Evolutionary conservation across 495 filamentous ascomycete species (phyloP).

Genomic region (Polyplosphaeria fusca): DNA sequence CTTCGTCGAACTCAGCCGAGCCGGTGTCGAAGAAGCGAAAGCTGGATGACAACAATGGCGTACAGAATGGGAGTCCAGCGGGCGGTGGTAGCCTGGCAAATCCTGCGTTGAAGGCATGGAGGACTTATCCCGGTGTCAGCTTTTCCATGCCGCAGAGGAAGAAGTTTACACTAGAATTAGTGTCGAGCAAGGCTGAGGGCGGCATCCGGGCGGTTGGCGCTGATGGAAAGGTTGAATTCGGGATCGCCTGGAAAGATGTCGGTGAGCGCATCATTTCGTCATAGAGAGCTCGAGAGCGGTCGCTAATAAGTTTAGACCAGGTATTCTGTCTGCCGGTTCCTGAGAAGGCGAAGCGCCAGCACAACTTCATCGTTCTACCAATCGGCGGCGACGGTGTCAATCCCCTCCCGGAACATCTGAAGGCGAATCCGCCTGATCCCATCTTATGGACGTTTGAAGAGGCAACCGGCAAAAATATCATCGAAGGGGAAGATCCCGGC

Average conservation of each 20-base stretch:
- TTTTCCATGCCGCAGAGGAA: conserved; percentile 70
- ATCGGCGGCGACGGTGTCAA: conserved; percentile 55
- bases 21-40: conserved; percentile 37
- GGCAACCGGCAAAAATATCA: conserved; percentile 28
- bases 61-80: conserved; percentile 12
- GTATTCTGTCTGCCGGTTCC: conserved; percentile 71
- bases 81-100: conserved; percentile 6
- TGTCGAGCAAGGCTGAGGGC: conserved; percentile 42
- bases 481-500: conserved; percentile 30
- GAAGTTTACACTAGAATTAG: conserved; percentile 79
- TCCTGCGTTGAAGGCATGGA: conserved; percentile 15
- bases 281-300: no score
- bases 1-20: conserved; percentile 6
- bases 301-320: conserved; percentile 55
- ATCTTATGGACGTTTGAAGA: conserved; percentile 68
- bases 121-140: conserved; percentile 34
- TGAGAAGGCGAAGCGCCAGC: conserved; percentile 82
- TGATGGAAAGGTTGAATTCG: conserved; percentile 63
- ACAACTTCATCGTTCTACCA: conserved; percentile 86
- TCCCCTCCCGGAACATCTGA: conserved; percentile 39
- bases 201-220: conserved; percentile 68
- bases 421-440: conserved; percentile 52
- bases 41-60: conserved; percentile 26
- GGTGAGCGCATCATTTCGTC: conserved; percentile 51
- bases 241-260: conserved; percentile 67